A percentile compares a stretch with the other conserved stretches of the same genome.
These are phyloP conservation scores for Metschnikowia proteae DNA, from an alignment of 805 yeast genomes.

Conservation along the genomic window DNA sequence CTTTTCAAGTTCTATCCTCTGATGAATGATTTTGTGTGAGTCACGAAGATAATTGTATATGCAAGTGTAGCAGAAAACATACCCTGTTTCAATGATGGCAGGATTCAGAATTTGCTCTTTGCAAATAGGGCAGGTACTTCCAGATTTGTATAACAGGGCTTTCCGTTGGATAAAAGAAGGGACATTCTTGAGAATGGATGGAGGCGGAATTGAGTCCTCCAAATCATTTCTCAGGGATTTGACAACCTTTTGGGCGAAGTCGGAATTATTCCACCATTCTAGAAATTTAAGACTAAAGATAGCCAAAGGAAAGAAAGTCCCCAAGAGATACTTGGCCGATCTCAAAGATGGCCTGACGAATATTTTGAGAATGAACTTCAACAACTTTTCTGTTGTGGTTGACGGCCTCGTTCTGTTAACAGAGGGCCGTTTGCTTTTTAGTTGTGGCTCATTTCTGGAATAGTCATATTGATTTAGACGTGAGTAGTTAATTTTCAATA, in stretches of 20 bases:
- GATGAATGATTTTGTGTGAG: slow-evolving; percentile 33
- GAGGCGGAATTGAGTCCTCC: slow-evolving; percentile 50
- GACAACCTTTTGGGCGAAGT: slow-evolving; percentile 57
- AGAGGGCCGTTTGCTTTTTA: slow-evolving; percentile 8
- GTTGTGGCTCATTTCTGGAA: slow-evolving; percentile 31
- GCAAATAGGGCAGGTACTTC: slow-evolving; percentile 66
- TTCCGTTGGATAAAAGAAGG: slow-evolving; percentile 15
- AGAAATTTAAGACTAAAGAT: slow-evolving; percentile 77
- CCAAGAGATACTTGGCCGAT: slow-evolving; percentile 32
- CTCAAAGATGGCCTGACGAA: slow-evolving; percentile 29
- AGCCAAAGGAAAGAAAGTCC: slow-evolving; percentile 71
- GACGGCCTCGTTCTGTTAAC: slow-evolving; percentile 40
- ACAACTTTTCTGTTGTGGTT: slow-evolving; percentile 33
- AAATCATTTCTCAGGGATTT: slow-evolving; percentile 44
- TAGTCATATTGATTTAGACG: slow-evolving; percentile 55
- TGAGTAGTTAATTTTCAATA: slow-evolving; percentile 63
- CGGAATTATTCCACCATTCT: slow-evolving; percentile 91
- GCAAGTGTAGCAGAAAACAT: slow-evolving; percentile 85
- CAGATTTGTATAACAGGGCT: slow-evolving; percentile 26
- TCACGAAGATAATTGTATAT: slow-evolving; percentile 61
- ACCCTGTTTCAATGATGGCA: slow-evolving; percentile 87
- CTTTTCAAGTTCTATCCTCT: slow-evolving; percentile 7
- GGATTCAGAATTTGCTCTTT: slow-evolving; percentile 64
- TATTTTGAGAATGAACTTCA: slow-evolving; percentile 21
- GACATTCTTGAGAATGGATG: slow-evolving; percentile 26